Percentiles rank a stretch among this genome's conserved stretches.
Evolutionary conservation across 192 early-diverging fungal genomes (phyloP).

Genomic region (Backusella tuberculispora): DNA sequence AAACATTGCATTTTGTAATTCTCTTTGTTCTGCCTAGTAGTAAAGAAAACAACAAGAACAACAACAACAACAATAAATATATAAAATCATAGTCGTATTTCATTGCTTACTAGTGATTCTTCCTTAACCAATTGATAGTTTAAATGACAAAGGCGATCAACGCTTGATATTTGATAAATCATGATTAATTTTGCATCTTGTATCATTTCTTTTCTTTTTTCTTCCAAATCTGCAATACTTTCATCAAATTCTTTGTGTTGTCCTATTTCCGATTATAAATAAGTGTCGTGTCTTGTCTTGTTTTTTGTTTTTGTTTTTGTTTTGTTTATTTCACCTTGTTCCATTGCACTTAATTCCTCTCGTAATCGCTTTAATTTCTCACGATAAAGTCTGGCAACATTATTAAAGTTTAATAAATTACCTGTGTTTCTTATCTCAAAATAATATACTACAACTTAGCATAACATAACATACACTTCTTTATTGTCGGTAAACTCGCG

Average conservation of each 20-base stretch:
- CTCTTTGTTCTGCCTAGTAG: constrained; percentile 22
- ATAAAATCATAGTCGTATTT: neutral
- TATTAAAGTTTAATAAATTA: neutral
- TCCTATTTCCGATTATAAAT: neutral
- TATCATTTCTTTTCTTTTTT: constrained; percentile 3
- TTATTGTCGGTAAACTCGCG: constrained; percentile 22
- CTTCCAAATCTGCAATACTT: neutral
- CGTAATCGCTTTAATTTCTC: constrained; percentile 20
- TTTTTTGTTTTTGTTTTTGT: too few species aligned
- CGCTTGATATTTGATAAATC: constrained; percentile 22
- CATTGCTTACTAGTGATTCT: constrained; percentile 10
- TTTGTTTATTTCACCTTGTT: constrained; percentile 10
- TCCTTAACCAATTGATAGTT: constrained; percentile 4
- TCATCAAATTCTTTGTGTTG: constrained; percentile 1
- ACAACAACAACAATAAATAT: neutral
- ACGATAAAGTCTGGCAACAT: constrained; percentile 18
- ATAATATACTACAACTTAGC: neutral
- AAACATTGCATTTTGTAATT: constrained; percentile 24
- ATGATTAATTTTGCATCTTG: constrained; percentile 24
- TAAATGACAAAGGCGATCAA: neutral
- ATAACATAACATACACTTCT: constrained; percentile 1
- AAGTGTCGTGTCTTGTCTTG: neutral
- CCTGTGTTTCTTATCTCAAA: neutral
- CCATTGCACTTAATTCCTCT: constrained; percentile 8
- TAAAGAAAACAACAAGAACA: too few species aligned